Conservation (phyloP, 345 rosid species). For the Citrus sp. region DNA sequence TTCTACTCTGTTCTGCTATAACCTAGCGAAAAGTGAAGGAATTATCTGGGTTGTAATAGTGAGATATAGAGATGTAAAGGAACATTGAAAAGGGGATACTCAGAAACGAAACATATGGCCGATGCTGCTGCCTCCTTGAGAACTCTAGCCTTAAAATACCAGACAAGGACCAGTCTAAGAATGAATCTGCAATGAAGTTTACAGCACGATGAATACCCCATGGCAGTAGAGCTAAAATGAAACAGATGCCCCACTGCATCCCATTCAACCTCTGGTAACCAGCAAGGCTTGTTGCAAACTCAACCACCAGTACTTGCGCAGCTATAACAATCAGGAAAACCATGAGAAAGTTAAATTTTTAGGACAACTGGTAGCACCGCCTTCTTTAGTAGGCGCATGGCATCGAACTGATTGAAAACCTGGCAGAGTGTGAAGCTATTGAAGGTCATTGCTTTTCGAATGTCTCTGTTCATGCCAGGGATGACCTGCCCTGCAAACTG, state of each 20-base stretch:
- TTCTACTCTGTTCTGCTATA: background rate
- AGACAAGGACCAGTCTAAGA: background rate
- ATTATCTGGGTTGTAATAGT: background rate
- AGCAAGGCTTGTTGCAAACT: background rate
- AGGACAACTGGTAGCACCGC: background rate
- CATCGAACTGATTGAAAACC: constrained; percentile 18
- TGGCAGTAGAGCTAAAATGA: constrained; percentile 6
- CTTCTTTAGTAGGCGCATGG: constrained; percentile 3
- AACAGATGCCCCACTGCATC: constrained; percentile 15
- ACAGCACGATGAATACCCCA: constrained; percentile 5
- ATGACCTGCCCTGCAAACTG: constrained; percentile 9
- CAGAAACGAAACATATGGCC: background rate
- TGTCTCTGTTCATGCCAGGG: constrained; percentile 1
- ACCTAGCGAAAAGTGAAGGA: background rate
- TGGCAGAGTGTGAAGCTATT: constrained; percentile 23
- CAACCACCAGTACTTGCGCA: constrained; percentile 11
- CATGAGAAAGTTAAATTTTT: background rate
- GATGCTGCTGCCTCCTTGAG: background rate
- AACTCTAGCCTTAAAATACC: background rate
- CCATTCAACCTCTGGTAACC: constrained; percentile 2
- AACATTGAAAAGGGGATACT: constrained; percentile 1
- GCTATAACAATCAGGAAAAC: background rate
- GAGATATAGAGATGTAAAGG: background rate
- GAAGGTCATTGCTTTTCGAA: constrained; percentile 14
- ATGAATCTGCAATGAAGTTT: background rate